Conservation (phyloP, 2,329 filamentous ascomycete genomes). For the Aureobasidium sp. region DNA sequence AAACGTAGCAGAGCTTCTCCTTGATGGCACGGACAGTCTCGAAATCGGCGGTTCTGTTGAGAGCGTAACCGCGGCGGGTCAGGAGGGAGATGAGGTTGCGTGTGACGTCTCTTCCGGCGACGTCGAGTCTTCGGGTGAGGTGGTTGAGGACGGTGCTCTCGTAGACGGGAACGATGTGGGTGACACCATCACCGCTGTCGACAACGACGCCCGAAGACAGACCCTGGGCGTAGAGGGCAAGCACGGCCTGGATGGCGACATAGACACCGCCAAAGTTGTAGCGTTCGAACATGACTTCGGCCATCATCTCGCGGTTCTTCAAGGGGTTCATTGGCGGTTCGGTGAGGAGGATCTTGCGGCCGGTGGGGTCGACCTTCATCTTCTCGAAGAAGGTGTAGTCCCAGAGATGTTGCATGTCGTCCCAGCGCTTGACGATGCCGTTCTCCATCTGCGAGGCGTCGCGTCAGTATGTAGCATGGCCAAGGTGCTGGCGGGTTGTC, state of each 20-base stretch:
- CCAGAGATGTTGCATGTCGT: conserved; percentile 99
- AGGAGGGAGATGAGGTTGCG: conserved; percentile 94
- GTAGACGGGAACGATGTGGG: conserved; percentile 97
- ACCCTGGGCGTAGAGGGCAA: conserved; percentile 95
- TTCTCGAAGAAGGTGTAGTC: conserved; percentile 98
- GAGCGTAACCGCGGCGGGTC: conserved; percentile 83
- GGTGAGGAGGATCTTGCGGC: conserved; percentile 93
- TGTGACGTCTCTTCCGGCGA: conserved; percentile 95
- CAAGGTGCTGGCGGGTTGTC: neutral
- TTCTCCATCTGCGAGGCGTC: conserved; percentile 72
- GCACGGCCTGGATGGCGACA: conserved; percentile 92
- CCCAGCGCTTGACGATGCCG: conserved; percentile 98
- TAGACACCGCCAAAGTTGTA: conserved; percentile 96
- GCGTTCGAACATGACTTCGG: conserved; percentile 97
- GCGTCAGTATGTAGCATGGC: conserved; percentile 10
- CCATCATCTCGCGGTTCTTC: conserved; percentile 96
- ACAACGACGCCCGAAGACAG: conserved; percentile 80
- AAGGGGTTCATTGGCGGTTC: conserved; percentile 97
- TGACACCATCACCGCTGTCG: conserved; percentile 95
- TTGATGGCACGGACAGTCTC: conserved; percentile 99
- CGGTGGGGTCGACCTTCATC: conserved; percentile 81
- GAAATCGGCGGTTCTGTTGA: conserved; percentile 97
- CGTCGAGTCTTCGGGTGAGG: conserved; percentile 85
- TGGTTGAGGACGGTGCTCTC: conserved; percentile 97
- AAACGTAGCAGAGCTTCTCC: conserved; percentile 99